These are phyloP conservation scores for Tuber calosporum DNA, from an alignment of 495 filamentous ascomycete genomes.

Conservation along the genomic window DNA sequence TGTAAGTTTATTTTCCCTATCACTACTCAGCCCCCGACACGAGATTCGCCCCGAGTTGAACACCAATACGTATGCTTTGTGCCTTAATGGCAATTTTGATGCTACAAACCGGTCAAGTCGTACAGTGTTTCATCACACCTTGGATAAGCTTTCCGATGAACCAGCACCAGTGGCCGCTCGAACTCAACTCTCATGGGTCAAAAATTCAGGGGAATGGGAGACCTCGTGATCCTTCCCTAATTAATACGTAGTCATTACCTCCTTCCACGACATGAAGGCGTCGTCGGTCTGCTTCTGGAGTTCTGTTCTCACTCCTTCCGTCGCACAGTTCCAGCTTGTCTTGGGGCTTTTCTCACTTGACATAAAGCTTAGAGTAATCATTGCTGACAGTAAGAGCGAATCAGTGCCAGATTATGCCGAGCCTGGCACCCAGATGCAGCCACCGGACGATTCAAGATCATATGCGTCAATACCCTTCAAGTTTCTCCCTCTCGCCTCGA, in stretches of 20 bases:
- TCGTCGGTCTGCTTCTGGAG: not conserved
- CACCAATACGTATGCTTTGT: not conserved
- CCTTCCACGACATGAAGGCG: not conserved
- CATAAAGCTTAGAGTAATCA: not conserved
- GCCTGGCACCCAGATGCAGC: not conserved
- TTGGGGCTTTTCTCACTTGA: not conserved
- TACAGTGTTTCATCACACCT: not conserved
- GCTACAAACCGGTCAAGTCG: not conserved
- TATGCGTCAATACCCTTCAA: not conserved
- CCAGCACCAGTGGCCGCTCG: not conserved
- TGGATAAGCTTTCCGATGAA: not conserved
- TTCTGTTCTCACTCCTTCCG: conserved; percentile 15
- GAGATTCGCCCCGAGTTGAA: not conserved
- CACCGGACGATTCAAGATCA: not conserved
- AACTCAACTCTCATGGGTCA: not conserved
- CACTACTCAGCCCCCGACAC: too few species aligned
- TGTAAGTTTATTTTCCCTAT: conserved; percentile 12
- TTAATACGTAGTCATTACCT: not conserved
- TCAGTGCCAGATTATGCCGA: not conserved
- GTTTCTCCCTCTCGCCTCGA: not conserved
- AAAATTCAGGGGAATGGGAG: not conserved
- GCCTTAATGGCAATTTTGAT: not conserved
- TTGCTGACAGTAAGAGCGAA: not conserved
- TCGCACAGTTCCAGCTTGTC: conserved; percentile 30
- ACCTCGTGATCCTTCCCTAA: not conserved